A percentile compares a stretch with the other conserved stretches of the same genome.
Evolutionary conservation across 129 eudicot genomes (phyloP).

Genomic region (Flaveria robusta): DNA sequence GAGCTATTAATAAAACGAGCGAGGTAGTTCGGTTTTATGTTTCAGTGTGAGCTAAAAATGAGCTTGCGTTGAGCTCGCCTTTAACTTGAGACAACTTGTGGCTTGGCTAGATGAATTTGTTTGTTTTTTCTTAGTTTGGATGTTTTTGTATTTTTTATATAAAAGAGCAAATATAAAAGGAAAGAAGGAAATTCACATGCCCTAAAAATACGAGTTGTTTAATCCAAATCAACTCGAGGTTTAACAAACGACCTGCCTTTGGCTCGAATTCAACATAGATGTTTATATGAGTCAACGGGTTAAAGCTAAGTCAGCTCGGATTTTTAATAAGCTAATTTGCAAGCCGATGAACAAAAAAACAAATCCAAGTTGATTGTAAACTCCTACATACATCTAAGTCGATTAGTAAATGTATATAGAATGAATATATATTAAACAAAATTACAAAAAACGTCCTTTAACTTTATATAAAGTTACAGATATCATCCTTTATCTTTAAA

Average conservation of each 20-base stretch:
- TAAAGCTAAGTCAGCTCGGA: not conserved
- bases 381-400: not conserved
- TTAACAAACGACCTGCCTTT: not conserved
- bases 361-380: not conserved
- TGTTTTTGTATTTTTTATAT: too few relatives aligned
- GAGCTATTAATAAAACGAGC: not conserved
- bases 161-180: too few relatives aligned
- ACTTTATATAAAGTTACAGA: too few relatives aligned
- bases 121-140: too few relatives aligned
- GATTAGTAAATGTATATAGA: not conserved
- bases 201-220: not conserved
- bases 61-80: too few relatives aligned
- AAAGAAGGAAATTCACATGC: not conserved
- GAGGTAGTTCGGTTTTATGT: not conserved
- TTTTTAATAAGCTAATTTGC: not conserved
- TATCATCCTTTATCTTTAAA: too few relatives aligned
- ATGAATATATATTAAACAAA: too few relatives aligned
- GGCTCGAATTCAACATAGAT: not conserved
- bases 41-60: too few relatives aligned
- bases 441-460: too few relatives aligned
- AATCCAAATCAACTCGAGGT: not conserved
- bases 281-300: not conserved
- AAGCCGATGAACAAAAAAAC: not conserved
- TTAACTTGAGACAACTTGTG: too few relatives aligned
- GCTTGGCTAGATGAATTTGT: too few relatives aligned